These are phyloP conservation scores for Penicillium flavigenum DNA, from an alignment of 495 filamentous ascomycete genomes.

Conservation along the genomic window DNA sequence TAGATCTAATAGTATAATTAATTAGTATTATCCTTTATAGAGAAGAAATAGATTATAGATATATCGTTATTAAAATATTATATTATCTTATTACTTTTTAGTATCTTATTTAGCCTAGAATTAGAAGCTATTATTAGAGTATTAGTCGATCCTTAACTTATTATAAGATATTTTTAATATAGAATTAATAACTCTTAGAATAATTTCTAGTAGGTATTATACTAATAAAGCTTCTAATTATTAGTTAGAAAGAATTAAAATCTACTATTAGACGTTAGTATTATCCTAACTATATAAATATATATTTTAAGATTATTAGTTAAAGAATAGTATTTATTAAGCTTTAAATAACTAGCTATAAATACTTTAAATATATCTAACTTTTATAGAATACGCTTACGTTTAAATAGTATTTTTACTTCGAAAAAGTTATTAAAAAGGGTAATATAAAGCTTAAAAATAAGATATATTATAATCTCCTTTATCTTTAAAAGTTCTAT, in stretches of 20 bases:
- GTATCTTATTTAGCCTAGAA: neutral
- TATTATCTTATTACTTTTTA: neutral
- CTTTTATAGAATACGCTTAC: neutral
- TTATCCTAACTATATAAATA: conserved; percentile 13
- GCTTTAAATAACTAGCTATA: conserved; percentile 5
- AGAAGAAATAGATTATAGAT: too few species aligned
- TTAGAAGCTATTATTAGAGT: neutral
- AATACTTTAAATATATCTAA: neutral
- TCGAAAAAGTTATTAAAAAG: neutral
- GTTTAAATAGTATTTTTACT: neutral
- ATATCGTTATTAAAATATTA: too few species aligned
- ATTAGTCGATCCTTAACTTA: neutral
- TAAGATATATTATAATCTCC: too few species aligned
- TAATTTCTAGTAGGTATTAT: neutral
- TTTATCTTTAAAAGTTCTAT: too few species aligned
- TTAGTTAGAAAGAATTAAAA: neutral
- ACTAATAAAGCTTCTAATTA: conserved; percentile 3
- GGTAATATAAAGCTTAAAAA: too few species aligned
- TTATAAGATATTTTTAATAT: neutral
- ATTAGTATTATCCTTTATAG: too few species aligned
- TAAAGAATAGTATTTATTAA: conserved; percentile 15
- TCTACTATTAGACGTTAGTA: neutral
- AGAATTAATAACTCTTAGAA: conserved; percentile 1
- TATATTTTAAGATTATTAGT: conserved; percentile 9
- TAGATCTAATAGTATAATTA: too few species aligned